phyloP scores from a whole-genome alignment of 768 basidiomycete species.

The Auricularia auricula-judae region DNA sequence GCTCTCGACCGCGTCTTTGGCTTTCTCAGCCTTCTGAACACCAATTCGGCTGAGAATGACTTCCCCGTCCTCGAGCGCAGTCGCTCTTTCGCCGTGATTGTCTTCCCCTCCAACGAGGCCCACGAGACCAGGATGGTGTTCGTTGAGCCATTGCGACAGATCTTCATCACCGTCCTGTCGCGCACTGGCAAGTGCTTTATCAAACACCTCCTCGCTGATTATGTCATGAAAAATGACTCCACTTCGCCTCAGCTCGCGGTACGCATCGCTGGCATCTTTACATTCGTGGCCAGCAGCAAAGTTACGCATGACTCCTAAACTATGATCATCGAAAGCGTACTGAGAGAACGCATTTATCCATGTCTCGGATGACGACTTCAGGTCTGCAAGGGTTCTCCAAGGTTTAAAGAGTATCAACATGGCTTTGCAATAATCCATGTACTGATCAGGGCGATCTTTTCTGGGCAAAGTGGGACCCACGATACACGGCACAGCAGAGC shows the following conservation, averaged over 20 bases:
- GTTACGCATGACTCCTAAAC: not conserved
- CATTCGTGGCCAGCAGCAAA: not conserved
- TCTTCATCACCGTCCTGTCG: not conserved
- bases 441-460: not conserved
- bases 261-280: not conserved
- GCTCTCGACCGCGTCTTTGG: too few relatives aligned
- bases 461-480: not conserved
- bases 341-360: not conserved
- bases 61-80: not conserved
- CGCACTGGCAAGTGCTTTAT: not conserved
- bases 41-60: not conserved
- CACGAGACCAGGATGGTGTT: not conserved
- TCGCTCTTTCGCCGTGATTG: not conserved
- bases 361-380: not conserved
- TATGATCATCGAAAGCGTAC: not conserved
- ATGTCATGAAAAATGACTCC: not conserved
- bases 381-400: not conserved
- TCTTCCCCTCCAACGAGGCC: not conserved
- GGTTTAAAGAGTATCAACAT: not conserved
- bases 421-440: not conserved
- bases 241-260: not conserved
- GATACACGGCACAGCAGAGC: not conserved
- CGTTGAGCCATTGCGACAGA: not conserved
- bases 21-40: too few relatives aligned
- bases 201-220: not conserved